Percentiles rank a stretch among this genome's conserved stretches.
These are phyloP conservation scores for Ceriops tagal DNA, from an alignment of 345 rosid species.

Conservation along the genomic window DNA sequence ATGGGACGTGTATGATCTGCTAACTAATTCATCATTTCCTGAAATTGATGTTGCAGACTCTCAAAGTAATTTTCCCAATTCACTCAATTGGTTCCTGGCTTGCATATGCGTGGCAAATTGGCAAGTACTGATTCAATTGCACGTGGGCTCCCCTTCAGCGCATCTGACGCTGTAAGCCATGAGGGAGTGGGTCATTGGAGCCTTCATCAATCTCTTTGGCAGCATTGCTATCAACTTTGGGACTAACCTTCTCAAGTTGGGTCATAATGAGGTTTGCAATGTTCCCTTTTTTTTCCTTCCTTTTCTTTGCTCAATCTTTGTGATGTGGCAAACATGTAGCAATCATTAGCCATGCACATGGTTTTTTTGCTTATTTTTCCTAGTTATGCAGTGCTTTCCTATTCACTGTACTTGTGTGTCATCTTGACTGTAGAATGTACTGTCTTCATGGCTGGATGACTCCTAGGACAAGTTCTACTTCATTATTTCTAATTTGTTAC, in stretches of 20 bases:
- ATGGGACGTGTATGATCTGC: too few species aligned
- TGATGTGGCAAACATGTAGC: too few species aligned
- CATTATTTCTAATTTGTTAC: neutral
- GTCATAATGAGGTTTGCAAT: slow-evolving; percentile 71
- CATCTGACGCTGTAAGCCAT: slow-evolving; percentile 42
- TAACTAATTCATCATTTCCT: too few species aligned
- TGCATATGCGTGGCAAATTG: too few species aligned
- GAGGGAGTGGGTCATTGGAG: slow-evolving; percentile 99
- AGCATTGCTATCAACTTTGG: slow-evolving; percentile 98
- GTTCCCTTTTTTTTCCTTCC: neutral
- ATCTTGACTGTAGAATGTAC: too few species aligned
- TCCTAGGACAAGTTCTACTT: neutral
- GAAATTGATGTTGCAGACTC: too few species aligned
- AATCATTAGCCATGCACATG: neutral
- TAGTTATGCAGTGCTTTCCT: too few species aligned
- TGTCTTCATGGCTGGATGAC: neutral
- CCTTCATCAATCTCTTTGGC: slow-evolving; percentile 83
- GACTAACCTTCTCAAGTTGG: slow-evolving; percentile 94
- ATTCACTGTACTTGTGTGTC: too few species aligned
- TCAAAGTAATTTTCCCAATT: too few species aligned
- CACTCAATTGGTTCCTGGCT: too few species aligned
- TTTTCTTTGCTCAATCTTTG: neutral
- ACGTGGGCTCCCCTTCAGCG: slow-evolving; percentile 34
- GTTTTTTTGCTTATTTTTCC: neutral
- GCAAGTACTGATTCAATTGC: slow-evolving; percentile 19